A percentile compares a stretch with the other conserved stretches of the same genome.
Conservation (phyloP, 345 rosid genomes). For the Acer yangbiense region DNA sequence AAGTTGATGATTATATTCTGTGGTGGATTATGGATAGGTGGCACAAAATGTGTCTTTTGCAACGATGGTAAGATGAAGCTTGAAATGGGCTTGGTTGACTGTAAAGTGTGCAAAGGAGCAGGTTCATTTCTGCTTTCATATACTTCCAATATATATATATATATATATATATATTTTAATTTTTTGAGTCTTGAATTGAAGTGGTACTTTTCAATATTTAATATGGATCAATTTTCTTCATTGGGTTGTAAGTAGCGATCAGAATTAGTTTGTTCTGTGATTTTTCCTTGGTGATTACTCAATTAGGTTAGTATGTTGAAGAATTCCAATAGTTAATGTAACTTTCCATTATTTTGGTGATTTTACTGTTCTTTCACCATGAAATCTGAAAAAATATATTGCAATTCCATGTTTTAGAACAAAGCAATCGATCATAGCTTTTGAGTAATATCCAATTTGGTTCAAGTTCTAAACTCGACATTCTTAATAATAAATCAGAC, state of each 20-base stretch:
- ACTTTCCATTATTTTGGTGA: neutral
- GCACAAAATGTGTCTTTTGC: conserved; percentile 92
- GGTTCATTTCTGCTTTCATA: conserved; percentile 40
- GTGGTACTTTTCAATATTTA: conserved; percentile 1
- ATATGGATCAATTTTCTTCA: neutral
- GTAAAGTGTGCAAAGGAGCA: conserved; percentile 94
- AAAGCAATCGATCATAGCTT: neutral
- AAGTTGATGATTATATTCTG: conserved; percentile 1
- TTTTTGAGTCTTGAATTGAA: neutral
- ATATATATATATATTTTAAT: neutral
- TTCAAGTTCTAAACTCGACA: neutral
- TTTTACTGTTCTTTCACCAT: neutral
- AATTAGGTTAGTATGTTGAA: too few species aligned
- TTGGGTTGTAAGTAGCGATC: neutral
- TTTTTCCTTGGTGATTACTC: too few species aligned
- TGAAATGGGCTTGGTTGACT: conserved; percentile 67
- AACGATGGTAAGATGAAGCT: conserved; percentile 82
- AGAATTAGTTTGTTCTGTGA: too few species aligned
- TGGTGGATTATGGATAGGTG: conserved; percentile 47
- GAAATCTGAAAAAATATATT: neutral
- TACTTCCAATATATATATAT: neutral
- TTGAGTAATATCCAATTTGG: neutral
- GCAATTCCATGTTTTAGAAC: too few species aligned
- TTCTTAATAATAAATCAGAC: neutral
- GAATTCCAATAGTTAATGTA: too few species aligned